Base-by-base conservation (phyloP, 768 basidiomycete species). In the Mrakia frigida region DNA sequence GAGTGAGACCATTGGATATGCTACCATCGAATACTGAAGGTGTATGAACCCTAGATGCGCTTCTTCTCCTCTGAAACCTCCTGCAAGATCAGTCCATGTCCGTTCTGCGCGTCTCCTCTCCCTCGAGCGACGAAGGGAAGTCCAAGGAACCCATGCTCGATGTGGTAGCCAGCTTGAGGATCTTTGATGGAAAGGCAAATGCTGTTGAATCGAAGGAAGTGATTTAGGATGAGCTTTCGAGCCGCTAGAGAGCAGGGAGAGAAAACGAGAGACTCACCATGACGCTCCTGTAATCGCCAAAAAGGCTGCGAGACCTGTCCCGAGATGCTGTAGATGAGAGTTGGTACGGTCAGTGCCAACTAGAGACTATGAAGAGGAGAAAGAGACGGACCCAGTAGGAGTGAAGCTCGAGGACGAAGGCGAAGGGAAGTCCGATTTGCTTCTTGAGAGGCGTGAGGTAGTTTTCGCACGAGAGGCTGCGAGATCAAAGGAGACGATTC, bases 361-460 rank as follows among this genome's bases (percentile, higher is more conserved):
- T n/a, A n/a, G n/a, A n/a, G n/a, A n/a, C n/a, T n/a, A n/a, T n/a
- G 31, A 2, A 35, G 16, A 6, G 33, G 16, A 63, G 16, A 28
- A 33, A 10, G 56, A 11, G 37, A 68, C 21, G 35, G 5, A 43
- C 41, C 37, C 69, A 70, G 28, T 46, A 37, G 3, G 69, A 53
- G 50, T 46, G 69, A 39, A 53, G 35, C 37, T 74, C 73, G 13
- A 74, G 52, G 35, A 74, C 14, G 73, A 74, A 74, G 25, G 73
- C 28, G 41, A 63, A 28, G 39, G 73, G 73, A n/a, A 74, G 35
- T 18, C 73, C 73, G 37, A 74, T 31, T 0, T 10, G 23, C 9
- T 23, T 13, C 39, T 74, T 74, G 35, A 60, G 52, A 3, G 73
- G 73, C 11, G 59, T 61, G 23, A 74, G 23, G 28, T 33, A 50